Evolutionary conservation across 2,329 filamentous ascomycete genomes (phyloP).

Genomic region (Hypomyces perniciosus): DNA sequence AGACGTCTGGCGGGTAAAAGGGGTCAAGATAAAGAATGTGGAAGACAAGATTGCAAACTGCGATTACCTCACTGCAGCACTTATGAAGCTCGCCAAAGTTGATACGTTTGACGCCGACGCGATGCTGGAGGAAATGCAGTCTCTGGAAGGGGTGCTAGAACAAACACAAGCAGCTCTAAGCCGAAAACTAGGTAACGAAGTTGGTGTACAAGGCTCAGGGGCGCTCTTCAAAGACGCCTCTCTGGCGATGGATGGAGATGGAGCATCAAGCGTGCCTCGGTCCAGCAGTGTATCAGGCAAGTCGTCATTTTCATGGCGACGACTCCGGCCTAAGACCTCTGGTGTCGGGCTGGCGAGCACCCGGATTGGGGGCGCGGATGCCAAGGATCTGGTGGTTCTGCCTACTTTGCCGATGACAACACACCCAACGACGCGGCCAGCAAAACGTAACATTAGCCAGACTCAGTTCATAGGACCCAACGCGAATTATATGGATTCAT

Average conservation of each 20-base stretch:
- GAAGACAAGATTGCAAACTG: constrained; percentile 94
- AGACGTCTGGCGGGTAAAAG: constrained; percentile 90
- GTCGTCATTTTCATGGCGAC: constrained; percentile 71
- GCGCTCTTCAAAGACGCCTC: constrained; percentile 68
- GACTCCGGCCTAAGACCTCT: constrained; percentile 84
- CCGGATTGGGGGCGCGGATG: constrained; percentile 19
- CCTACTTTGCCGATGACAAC: constrained; percentile 73
- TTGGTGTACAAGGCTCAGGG: constrained; percentile 72
- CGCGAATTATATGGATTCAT: constrained; percentile 81
- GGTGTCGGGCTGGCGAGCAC: constrained; percentile 48
- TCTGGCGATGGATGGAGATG: constrained; percentile 40
- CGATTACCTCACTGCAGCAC: constrained; percentile 81
- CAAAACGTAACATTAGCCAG: constrained; percentile 63
- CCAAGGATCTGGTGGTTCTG: constrained; percentile 45
- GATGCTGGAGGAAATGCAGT: constrained; percentile 89
- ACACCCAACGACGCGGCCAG: constrained; percentile 57
- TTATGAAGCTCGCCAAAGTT: constrained; percentile 75
- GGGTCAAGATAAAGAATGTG: constrained; percentile 82
- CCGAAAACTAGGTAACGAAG: constrained; percentile 88
- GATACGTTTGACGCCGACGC: constrained; percentile 89
- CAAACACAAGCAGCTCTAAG: constrained; percentile 70
- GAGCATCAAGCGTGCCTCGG: constrained; percentile 39
- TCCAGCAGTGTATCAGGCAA: constrained; percentile 64
- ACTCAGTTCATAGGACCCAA: constrained; percentile 77
- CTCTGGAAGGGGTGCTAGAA: constrained; percentile 77